Conservation (phyloP, 2,329 filamentous ascomycete species). For the Fusarium praegraminearum region DNA sequence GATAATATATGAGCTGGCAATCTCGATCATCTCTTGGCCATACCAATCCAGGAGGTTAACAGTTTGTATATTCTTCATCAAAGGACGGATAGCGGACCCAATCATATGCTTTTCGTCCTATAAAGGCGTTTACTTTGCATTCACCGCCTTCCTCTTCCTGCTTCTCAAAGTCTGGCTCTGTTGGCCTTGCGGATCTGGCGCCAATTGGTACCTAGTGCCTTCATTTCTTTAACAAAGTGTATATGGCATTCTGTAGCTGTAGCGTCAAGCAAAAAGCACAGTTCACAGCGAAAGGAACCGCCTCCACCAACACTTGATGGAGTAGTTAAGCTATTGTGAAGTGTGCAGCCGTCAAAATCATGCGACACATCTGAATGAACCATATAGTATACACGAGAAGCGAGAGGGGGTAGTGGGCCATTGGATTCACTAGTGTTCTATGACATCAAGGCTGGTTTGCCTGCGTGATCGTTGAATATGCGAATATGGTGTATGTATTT, state of each 20-base stretch:
- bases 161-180: neutral
- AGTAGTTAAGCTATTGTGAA: neutral
- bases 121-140: neutral
- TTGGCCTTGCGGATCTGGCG: constrained; percentile 12
- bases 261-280: constrained; percentile 7
- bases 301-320: neutral
- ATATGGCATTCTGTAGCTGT: constrained; percentile 6
- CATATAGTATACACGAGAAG: neutral
- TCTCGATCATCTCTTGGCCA: neutral
- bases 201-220: constrained; percentile 18
- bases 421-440: neutral
- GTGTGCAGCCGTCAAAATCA: neutral
- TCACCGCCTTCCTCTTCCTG: neutral
- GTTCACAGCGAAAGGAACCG: neutral
- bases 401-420: neutral
- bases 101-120: neutral
- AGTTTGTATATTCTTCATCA: neutral
- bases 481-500: neutral
- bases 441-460: neutral
- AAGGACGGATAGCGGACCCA: neutral
- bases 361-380: neutral
- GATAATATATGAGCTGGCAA: neutral
- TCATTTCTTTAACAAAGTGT: constrained; percentile 10
- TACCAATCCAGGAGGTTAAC: neutral
- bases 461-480: neutral